phyloP scores from a whole-genome alignment of 1,139 yeast species.

The Suhomyces wounanorum region DNA sequence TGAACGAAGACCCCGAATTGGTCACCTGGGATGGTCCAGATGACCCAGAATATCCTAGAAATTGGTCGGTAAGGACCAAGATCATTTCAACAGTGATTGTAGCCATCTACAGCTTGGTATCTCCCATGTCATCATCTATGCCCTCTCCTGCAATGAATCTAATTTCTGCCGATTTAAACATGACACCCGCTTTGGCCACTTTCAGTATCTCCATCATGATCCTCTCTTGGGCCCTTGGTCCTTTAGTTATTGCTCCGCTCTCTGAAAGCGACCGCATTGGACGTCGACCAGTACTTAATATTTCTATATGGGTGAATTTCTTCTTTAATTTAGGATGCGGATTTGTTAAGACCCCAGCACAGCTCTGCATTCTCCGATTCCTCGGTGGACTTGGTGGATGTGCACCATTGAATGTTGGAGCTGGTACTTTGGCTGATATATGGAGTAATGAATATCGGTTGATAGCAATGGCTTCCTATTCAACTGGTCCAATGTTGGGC shows the following conservation, averaged over 20 bases:
- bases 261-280: slow-evolving; percentile 57
- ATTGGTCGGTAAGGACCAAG: slow-evolving; percentile 51
- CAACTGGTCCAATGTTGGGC: slow-evolving; percentile 54
- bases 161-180: slow-evolving; percentile 46
- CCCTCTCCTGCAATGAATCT: slow-evolving; percentile 57
- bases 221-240: slow-evolving; percentile 64
- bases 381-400: slow-evolving; percentile 68
- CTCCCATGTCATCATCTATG: slow-evolving; percentile 63
- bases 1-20: slow-evolving; percentile 57
- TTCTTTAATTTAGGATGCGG: slow-evolving; percentile 63
- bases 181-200: slow-evolving; percentile 43
- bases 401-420: slow-evolving; percentile 70
- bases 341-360: slow-evolving; percentile 51
- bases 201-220: slow-evolving; percentile 60
- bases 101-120: slow-evolving; percentile 52
- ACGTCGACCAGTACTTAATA: slow-evolving; percentile 50
- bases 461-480: slow-evolving; percentile 59
- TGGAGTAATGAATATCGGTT: slow-evolving; percentile 55
- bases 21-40: slow-evolving; percentile 66
- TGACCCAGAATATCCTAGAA: slow-evolving; percentile 62
- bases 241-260: slow-evolving; percentile 60
- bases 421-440: slow-evolving; percentile 67
- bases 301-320: slow-evolving; percentile 52
- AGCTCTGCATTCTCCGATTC: slow-evolving; percentile 58
- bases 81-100: slow-evolving; percentile 50